These are phyloP conservation scores for Gonapodya sp. DNA, from an alignment of 192 early-diverging fungal species.

Conservation along the genomic window DNA sequence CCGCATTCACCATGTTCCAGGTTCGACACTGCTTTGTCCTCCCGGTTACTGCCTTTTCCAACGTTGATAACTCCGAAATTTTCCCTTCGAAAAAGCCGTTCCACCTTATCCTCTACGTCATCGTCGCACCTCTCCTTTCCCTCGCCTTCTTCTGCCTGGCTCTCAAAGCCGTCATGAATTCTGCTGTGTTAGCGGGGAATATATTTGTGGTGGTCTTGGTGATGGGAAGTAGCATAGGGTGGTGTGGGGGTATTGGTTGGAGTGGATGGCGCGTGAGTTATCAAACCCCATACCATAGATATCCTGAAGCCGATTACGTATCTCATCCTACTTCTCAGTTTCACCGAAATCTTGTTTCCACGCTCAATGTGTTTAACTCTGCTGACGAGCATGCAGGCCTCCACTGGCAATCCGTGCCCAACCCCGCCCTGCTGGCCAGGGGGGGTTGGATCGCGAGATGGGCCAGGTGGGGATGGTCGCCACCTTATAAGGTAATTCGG, in stretches of 20 bases:
- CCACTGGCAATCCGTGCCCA: neutral
- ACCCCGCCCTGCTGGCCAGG: constrained; percentile 1
- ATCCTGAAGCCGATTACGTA: too few relatives aligned
- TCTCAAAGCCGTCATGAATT: neutral
- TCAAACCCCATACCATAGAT: too few relatives aligned
- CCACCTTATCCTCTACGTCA: neutral
- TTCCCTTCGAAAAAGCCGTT: neutral
- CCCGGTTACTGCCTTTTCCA: neutral
- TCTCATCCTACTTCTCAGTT: neutral
- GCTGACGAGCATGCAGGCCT: neutral
- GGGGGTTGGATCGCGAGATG: neutral
- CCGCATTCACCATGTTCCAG: neutral
- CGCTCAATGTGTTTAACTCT: neutral
- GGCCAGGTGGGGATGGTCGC: neutral
- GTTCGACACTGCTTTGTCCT: neutral
- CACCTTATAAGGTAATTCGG: neutral
- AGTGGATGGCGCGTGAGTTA: neutral
- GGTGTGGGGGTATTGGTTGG: neutral
- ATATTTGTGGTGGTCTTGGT: neutral
- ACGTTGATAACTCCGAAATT: neutral
- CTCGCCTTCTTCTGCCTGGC: constrained; percentile 1
- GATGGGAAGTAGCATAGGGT: neutral
- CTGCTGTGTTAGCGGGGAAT: neutral
- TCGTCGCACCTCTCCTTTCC: neutral
- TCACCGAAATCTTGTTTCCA: neutral